Evolutionary conservation across 2,329 filamentous ascomycete species (phyloP).

Genomic region (Fonsecaea pedrosoi): DNA sequence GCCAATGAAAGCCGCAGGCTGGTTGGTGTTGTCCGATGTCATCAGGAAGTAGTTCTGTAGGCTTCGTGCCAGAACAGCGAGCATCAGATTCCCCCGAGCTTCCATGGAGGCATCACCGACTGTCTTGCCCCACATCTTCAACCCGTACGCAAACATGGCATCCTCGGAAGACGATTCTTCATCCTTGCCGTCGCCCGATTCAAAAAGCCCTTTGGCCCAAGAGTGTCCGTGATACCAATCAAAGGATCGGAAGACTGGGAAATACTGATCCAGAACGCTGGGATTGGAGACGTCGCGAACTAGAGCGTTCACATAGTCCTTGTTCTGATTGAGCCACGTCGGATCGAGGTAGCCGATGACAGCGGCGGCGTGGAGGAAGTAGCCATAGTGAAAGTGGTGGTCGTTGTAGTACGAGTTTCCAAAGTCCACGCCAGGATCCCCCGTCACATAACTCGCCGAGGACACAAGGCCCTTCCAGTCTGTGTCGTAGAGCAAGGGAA

Average conservation of each 20-base stretch:
- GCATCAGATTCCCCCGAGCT: conserved; percentile 81
- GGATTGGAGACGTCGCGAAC: conserved; percentile 86
- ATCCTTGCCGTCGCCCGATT: conserved; percentile 61
- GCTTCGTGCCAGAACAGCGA: conserved; percentile 76
- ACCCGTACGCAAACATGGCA: conserved; percentile 80
- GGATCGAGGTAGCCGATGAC: conserved; percentile 81
- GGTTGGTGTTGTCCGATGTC: conserved; percentile 68
- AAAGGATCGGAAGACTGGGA: conserved; percentile 82
- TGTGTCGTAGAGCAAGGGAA: conserved; percentile 61
- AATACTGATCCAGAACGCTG: conserved; percentile 71
- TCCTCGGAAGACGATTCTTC: conserved; percentile 89
- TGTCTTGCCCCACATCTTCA: conserved; percentile 92
- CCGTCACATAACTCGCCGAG: conserved; percentile 72
- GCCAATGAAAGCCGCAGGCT: conserved; percentile 77
- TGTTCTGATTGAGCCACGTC: conserved; percentile 74
- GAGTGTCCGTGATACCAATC: conserved; percentile 96
- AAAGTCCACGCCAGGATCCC: conserved; percentile 77
- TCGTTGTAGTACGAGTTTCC: conserved; percentile 81
- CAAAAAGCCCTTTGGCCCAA: conserved; percentile 74
- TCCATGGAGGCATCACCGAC: conserved; percentile 80
- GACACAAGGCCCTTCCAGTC: conserved; percentile 83
- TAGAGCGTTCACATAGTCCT: conserved; percentile 80
- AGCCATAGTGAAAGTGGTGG: conserved; percentile 73
- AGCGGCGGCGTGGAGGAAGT: conserved; percentile 86
- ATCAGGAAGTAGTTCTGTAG: conserved; percentile 85